Conservation (phyloP, 2,329 filamentous ascomycete species). For the Ceratocystis cubensis region DNA sequence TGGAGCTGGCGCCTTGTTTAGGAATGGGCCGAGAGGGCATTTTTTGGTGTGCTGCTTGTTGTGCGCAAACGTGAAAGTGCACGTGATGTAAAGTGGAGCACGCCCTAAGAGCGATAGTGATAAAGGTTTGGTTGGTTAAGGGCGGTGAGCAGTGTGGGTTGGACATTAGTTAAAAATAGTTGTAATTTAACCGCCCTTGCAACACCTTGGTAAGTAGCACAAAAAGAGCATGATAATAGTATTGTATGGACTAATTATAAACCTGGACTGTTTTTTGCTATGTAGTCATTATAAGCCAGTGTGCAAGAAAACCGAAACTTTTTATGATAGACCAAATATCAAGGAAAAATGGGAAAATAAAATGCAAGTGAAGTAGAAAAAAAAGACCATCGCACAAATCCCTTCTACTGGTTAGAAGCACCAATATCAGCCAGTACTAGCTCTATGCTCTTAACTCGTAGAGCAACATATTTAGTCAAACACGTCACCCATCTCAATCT, state of each 20-base stretch:
- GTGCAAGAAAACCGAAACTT: not conserved
- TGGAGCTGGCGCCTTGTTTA: constrained; percentile 17
- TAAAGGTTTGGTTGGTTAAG: not conserved
- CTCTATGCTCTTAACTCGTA: not conserved
- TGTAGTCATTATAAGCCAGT: not conserved
- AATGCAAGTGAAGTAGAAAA: not conserved
- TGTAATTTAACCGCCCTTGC: not conserved
- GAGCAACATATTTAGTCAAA: constrained; percentile 19
- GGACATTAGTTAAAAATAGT: not conserved
- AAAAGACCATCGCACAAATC: not conserved
- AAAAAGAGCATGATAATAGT: not conserved
- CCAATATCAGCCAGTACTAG: not conserved
- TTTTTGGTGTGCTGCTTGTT: constrained; percentile 19
- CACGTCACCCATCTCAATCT: constrained; percentile 48
- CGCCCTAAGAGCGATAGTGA: constrained; percentile 16
- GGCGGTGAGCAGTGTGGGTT: not conserved
- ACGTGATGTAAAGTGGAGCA: constrained; percentile 20
- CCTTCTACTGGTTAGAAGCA: not conserved
- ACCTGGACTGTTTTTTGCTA: not conserved
- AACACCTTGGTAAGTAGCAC: not conserved
- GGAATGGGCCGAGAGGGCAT: constrained; percentile 19
- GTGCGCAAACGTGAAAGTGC: constrained; percentile 18
- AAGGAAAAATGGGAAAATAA: not conserved
- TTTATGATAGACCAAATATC: constrained; percentile 3
- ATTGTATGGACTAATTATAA: not conserved